A percentile compares a stretch with the other conserved stretches of the same genome.
Conservation (phyloP, 306 rosid species). For the Dryas octopetala region DNA sequence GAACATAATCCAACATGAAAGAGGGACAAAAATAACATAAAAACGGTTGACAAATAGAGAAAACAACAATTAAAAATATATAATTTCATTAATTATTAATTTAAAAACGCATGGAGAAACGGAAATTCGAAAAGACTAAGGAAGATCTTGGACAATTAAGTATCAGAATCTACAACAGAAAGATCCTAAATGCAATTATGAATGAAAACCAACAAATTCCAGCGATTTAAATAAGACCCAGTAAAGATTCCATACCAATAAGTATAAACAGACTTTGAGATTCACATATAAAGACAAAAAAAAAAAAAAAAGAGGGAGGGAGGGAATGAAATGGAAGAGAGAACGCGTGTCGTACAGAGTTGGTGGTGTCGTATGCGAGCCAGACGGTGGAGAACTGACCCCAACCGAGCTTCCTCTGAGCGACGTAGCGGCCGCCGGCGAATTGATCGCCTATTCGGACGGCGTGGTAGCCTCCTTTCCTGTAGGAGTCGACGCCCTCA, state of each 20-base stretch:
- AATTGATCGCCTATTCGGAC: constrained; percentile 88
- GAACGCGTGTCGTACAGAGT: constrained; percentile 48
- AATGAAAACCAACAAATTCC: background rate
- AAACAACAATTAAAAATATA: background rate
- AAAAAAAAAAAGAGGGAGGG: background rate
- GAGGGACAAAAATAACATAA: too few relatives aligned
- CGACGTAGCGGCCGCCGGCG: constrained; percentile 81
- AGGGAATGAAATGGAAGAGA: background rate
- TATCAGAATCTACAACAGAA: constrained; percentile 8
- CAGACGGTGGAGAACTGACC: constrained; percentile 98
- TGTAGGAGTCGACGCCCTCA: constrained; percentile 85
- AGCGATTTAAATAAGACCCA: background rate
- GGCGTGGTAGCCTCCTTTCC: constrained; percentile 97
- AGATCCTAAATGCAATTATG: background rate
- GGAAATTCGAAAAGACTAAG: background rate
- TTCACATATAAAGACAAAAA: background rate
- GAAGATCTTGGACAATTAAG: constrained; percentile 4
- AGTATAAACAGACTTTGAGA: background rate
- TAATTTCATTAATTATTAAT: background rate
- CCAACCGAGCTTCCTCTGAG: constrained; percentile 96
- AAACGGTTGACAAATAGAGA: background rate
- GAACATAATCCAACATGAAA: background rate
- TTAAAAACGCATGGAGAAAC: background rate
- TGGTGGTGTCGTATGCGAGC: constrained; percentile 82
- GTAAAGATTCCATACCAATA: constrained; percentile 6